phyloP scores from a whole-genome alignment of 495 filamentous ascomycete genomes.

The Articulospora tetracladia region DNA sequence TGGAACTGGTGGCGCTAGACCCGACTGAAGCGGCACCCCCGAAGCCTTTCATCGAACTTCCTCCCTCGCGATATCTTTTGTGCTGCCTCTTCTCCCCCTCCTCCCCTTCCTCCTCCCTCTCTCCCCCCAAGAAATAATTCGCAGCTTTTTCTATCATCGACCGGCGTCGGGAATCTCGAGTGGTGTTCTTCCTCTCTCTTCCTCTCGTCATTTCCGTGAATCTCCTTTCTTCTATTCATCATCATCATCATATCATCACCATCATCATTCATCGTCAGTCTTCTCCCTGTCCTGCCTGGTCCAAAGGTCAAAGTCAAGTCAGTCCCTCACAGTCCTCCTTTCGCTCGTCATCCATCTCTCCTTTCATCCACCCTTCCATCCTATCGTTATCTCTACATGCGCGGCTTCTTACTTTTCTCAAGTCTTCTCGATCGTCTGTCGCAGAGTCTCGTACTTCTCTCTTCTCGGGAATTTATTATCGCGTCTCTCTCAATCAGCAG shows the following conservation, averaged over 20 bases:
- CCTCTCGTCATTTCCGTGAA: conserved; percentile 47
- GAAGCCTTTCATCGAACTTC: background rate
- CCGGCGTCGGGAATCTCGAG: conserved; percentile 39
- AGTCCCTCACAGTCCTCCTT: background rate
- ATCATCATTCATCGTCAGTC: background rate
- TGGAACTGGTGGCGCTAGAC: too few species aligned
- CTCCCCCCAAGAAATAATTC: conserved; percentile 20
- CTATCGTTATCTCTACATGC: conserved; percentile 9
- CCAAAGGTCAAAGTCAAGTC: conserved; percentile 2
- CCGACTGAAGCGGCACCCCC: background rate
- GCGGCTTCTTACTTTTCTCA: conserved; percentile 23
- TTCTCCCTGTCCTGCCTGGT: background rate
- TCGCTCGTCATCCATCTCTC: conserved; percentile 8
- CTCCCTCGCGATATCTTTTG: background rate
- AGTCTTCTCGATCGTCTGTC: conserved; percentile 14
- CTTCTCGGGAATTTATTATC: conserved; percentile 15
- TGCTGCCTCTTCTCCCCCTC: conserved; percentile 15
- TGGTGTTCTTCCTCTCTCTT: conserved; percentile 42
- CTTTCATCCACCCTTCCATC: conserved; percentile 23
- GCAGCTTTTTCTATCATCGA: conserved; percentile 30
- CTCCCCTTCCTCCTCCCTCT: conserved; percentile 29
- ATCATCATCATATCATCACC: background rate
- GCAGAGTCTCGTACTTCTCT: conserved; percentile 24
- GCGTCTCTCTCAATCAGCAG: conserved; percentile 19
- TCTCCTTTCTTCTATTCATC: conserved; percentile 19